A percentile compares a stretch with the other conserved stretches of the same genome.
Evolutionary conservation across 179 eudicot species (phyloP).

Genomic region (Nepenthes alata): DNA sequence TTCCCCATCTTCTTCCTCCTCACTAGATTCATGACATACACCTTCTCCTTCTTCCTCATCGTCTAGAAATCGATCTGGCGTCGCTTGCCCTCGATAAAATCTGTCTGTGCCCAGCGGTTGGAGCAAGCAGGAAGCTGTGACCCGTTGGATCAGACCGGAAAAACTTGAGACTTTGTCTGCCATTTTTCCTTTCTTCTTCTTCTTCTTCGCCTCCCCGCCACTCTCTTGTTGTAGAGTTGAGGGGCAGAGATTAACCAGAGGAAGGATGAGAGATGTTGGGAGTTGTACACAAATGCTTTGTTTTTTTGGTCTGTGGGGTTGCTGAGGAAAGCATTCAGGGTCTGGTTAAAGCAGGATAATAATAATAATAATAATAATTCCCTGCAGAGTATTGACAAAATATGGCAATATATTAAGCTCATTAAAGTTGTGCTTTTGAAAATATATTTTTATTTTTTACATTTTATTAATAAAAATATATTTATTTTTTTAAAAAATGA

Average conservation of each 20-base stretch:
- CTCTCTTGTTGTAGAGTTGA: too few species aligned
- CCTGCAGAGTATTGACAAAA: too few species aligned
- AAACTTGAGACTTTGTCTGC: conserved; percentile 46
- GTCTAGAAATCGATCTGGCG: conserved; percentile 16
- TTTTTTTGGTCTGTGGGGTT: not conserved
- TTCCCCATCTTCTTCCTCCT: conserved; percentile 8
- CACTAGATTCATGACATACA: conserved; percentile 4
- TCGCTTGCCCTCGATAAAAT: conserved; percentile 14
- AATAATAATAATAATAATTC: not conserved
- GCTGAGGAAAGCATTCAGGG: not conserved
- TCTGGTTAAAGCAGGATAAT: not conserved
- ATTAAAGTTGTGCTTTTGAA: too few species aligned
- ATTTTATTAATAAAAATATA: too few species aligned
- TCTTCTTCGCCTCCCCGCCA: not conserved
- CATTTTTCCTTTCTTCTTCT: conserved; percentile 11
- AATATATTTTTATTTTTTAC: too few species aligned
- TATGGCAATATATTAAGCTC: too few species aligned
- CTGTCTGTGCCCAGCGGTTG: conserved; percentile 48
- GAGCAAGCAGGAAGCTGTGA: conserved; percentile 71
- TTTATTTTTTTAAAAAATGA: too few species aligned
- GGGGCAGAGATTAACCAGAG: too few species aligned
- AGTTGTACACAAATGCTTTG: too few species aligned
- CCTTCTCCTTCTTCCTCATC: conserved; percentile 18
- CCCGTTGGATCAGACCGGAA: conserved; percentile 95
- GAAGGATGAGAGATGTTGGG: too few species aligned